Evolutionary conservation across 257 asterid species (phyloP).

Genomic region (Petunia axillaris): DNA sequence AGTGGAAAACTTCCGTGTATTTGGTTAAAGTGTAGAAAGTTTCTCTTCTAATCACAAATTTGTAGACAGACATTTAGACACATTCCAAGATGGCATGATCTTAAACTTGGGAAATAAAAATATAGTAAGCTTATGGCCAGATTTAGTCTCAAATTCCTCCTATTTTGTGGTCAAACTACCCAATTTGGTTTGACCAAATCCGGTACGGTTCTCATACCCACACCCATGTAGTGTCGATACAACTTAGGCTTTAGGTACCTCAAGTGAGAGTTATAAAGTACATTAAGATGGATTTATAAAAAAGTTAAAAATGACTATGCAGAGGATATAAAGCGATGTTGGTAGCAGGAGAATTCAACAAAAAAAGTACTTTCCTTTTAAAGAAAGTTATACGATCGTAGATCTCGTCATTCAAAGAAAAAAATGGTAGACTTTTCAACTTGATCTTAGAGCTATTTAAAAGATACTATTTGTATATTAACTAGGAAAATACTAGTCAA

Average conservation of each 20-base stretch:
- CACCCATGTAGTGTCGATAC: too few species aligned
- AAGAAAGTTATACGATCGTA: not conserved
- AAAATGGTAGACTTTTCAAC: not conserved
- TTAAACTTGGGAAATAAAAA: too few species aligned
- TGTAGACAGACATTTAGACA: too few species aligned
- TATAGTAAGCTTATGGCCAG: too few species aligned
- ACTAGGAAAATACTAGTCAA: not conserved
- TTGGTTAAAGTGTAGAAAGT: too few species aligned
- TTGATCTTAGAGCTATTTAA: conserved; percentile 11
- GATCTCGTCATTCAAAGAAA: not conserved
- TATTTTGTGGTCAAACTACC: too few species aligned
- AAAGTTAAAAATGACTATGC: not conserved
- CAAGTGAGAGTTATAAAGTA: not conserved
- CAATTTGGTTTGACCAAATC: too few species aligned
- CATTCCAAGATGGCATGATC: too few species aligned
- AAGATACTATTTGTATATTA: not conserved
- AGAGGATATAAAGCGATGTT: not conserved
- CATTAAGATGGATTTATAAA: not conserved
- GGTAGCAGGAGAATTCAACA: not conserved
- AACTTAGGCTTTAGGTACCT: not conserved
- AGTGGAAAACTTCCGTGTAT: too few species aligned
- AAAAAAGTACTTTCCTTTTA: not conserved
- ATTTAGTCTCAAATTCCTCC: too few species aligned
- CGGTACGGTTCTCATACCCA: too few species aligned
- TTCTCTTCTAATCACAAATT: too few species aligned